A percentile compares a stretch with the other conserved stretches of the same genome.
These are phyloP conservation scores for Selenicereus undatus DNA, from an alignment of 148 eudicot species.

Conservation along the genomic window DNA sequence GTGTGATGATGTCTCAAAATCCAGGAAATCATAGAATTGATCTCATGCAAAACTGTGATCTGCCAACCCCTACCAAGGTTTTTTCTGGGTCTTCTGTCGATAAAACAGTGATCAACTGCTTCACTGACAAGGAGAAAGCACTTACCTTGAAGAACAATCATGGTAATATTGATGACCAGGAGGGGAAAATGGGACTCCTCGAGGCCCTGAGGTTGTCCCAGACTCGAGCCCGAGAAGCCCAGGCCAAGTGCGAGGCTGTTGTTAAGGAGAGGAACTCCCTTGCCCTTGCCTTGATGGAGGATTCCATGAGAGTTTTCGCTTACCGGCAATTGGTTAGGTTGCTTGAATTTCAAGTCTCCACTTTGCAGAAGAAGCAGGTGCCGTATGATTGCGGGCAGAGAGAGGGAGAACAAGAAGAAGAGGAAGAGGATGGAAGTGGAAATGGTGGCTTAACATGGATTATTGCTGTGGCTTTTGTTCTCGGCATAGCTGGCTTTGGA, in stretches of 20 bases:
- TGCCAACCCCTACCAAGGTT: constrained; percentile 46
- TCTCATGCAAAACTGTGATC: constrained; percentile 51
- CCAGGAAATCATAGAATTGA: constrained; percentile 17
- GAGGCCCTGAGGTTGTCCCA: constrained; percentile 58
- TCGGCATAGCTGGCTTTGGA: constrained; percentile 50
- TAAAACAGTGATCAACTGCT: constrained; percentile 17
- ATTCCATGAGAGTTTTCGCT: constrained; percentile 38
- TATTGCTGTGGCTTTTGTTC: constrained; percentile 39
- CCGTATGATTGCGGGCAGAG: background rate
- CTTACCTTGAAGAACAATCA: background rate
- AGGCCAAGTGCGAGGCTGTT: constrained; percentile 29
- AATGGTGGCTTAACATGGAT: constrained; percentile 32
- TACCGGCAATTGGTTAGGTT: constrained; percentile 41
- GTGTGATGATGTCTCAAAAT: constrained; percentile 13
- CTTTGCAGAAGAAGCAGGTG: constrained; percentile 12
- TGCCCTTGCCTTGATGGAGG: constrained; percentile 29
- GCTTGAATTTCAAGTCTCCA: constrained; percentile 40
- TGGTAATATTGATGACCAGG: constrained; percentile 5
- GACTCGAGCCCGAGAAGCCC: constrained; percentile 66
- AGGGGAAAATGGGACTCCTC: constrained; percentile 39
- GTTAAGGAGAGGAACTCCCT: constrained; percentile 37
- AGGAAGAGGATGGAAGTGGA: constrained; percentile 12
- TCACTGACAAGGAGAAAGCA: constrained; percentile 16
- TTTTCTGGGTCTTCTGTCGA: constrained; percentile 26
- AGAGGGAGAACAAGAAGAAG: constrained; percentile 10